Conservation (phyloP, 2,329 filamentous ascomycete species). For the Pseudopithomyces maydicus region DNA sequence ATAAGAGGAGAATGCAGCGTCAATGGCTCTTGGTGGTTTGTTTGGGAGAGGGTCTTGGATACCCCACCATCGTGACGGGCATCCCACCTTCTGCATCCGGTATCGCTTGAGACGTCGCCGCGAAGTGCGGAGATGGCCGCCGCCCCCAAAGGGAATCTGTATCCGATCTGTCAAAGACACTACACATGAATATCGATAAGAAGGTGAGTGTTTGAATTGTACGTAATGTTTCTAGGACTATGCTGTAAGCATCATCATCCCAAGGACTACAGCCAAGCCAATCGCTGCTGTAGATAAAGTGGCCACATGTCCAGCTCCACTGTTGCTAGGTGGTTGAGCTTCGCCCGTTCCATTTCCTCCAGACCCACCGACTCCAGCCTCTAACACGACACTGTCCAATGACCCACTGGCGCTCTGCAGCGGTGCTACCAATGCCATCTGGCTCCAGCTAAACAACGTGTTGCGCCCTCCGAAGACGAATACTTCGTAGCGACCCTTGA, state of each 20-base stretch:
- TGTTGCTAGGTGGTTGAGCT: constrained; percentile 1
- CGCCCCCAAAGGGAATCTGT: not conserved
- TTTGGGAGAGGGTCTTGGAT: constrained; percentile 4
- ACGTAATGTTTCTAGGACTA: not conserved
- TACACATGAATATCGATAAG: not conserved
- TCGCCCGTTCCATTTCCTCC: constrained; percentile 10
- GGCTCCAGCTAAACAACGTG: constrained; percentile 58
- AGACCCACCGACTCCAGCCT: constrained; percentile 17
- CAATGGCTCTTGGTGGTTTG: not conserved
- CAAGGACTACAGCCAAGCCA: not conserved
- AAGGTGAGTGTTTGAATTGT: not conserved
- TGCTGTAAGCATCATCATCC: not conserved
- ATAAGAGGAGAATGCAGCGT: not conserved
- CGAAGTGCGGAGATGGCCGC: constrained; percentile 5
- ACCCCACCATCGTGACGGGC: constrained; percentile 27
- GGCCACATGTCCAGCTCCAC: not conserved
- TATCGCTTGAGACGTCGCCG: constrained; percentile 1
- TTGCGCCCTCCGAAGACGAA: constrained; percentile 61
- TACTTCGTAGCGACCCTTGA: constrained; percentile 59
- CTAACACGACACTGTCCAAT: constrained; percentile 23
- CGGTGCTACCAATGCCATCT: constrained; percentile 62
- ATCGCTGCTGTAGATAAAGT: not conserved
- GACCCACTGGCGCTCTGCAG: constrained; percentile 44
- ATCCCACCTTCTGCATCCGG: constrained; percentile 38
- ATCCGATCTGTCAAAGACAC: not conserved